Evolutionary conservation across 1,284 basidiomycete species (phyloP).

Genomic region (Ustilago esculenta): DNA sequence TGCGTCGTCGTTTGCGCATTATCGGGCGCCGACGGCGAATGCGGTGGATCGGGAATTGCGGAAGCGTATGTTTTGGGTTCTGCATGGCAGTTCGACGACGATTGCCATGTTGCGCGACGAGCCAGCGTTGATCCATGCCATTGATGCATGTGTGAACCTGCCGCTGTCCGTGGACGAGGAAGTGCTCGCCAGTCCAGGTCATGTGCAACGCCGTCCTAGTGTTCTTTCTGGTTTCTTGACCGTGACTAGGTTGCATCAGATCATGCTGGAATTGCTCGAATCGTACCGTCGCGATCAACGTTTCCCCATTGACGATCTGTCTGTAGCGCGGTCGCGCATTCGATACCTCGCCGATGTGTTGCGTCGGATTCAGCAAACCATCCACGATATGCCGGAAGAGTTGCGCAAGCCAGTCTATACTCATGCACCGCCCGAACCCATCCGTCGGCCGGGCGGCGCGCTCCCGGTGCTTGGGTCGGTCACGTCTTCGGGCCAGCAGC

Average conservation of each 20-base stretch:
- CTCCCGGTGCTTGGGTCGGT: constrained; percentile 27
- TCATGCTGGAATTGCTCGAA: constrained; percentile 50
- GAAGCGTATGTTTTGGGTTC: constrained; percentile 45
- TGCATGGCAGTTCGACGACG: constrained; percentile 53
- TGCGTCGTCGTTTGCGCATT: constrained; percentile 16
- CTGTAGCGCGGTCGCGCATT: constrained; percentile 18
- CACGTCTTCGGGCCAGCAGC: not conserved
- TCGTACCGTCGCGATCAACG: constrained; percentile 41
- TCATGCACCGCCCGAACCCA: constrained; percentile 26
- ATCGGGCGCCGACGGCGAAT: constrained; percentile 18
- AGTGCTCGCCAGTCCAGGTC: constrained; percentile 17
- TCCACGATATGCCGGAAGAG: constrained; percentile 49
- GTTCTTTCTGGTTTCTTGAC: constrained; percentile 46
- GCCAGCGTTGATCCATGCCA: constrained; percentile 45
- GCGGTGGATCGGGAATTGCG: constrained; percentile 48
- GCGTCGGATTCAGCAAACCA: constrained; percentile 14
- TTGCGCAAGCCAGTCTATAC: constrained; percentile 30
- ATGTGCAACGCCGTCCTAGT: constrained; percentile 26
- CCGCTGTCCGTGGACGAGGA: constrained; percentile 53
- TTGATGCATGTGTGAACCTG: constrained; percentile 46
- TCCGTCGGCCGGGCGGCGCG: constrained; percentile 16
- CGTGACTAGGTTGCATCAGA: constrained; percentile 44
- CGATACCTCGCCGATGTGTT: constrained; percentile 32
- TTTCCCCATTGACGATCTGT: constrained; percentile 36
- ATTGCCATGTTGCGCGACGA: constrained; percentile 50